phyloP scores from a whole-genome alignment of 345 rosid species.

The Melaleuca quinquenervia region DNA sequence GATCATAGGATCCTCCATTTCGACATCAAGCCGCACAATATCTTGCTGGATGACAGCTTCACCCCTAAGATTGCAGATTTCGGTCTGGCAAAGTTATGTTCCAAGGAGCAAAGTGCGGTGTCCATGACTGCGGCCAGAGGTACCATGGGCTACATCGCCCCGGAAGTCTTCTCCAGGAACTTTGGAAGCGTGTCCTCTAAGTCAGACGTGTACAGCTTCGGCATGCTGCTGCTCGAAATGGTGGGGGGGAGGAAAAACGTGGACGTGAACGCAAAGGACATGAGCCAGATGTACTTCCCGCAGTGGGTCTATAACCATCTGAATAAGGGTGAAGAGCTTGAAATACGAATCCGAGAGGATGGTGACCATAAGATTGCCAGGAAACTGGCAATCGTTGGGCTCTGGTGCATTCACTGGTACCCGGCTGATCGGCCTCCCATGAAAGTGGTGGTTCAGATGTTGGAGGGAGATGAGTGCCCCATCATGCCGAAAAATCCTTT shows the following conservation, averaged over 20 bases:
- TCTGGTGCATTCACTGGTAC: slow-evolving; percentile 12
- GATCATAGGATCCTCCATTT: slow-evolving; percentile 16
- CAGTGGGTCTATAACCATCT: slow-evolving; percentile 1
- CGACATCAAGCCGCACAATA: slow-evolving; percentile 16
- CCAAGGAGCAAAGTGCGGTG: background rate
- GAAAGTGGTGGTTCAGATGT: background rate
- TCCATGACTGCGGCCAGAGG: slow-evolving; percentile 12
- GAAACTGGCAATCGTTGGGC: slow-evolving; percentile 6
- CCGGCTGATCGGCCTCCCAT: slow-evolving; percentile 5
- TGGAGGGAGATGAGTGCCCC: background rate
- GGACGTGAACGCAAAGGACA: background rate
- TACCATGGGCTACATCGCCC: slow-evolving; percentile 11
- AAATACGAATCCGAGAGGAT: background rate
- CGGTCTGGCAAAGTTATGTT: slow-evolving; percentile 18
- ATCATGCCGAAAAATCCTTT: slow-evolving; percentile 3
- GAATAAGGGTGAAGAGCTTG: background rate
- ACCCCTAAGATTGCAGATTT: slow-evolving; percentile 15
- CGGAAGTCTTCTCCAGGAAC: slow-evolving; percentile 1
- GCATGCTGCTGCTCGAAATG: slow-evolving; percentile 16
- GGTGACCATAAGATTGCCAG: slow-evolving; percentile 1
- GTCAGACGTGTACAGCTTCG: slow-evolving; percentile 9
- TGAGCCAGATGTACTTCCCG: slow-evolving; percentile 6
- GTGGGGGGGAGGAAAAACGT: background rate
- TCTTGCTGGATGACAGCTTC: slow-evolving; percentile 2
- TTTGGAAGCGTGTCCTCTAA: slow-evolving; percentile 2